Base-by-base conservation (phyloP, 495 filamentous ascomycete genomes). In the Apodospora peruviana region DNA sequence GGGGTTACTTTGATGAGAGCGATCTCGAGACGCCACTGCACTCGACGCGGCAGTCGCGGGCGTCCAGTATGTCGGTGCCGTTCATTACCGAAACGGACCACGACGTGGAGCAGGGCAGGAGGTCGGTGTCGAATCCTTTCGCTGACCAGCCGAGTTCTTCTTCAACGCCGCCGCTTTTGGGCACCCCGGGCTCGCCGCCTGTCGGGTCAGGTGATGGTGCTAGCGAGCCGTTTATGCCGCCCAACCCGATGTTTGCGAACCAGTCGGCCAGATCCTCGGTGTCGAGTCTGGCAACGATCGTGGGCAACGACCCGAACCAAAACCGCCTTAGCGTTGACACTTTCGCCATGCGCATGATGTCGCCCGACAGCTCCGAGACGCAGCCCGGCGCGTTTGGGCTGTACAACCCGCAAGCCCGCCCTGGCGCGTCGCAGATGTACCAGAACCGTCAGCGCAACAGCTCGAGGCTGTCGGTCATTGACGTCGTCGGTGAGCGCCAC, bases 321-420 rank as follows among this genome's bases (percentile, higher is more conserved):
- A 38, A 25, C 3, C 53, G 53, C 14, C 39, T 44, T n/a, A 59
- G 57, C 47, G 46, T 59, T 24, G 57, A 59, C 39, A 59, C 50
- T 3, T 57, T 59, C 18, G 57, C 57, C 38, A 59, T 59, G 57
- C 57, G 57, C 38, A 59, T 59, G 50, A 59, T 59, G 57, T 53
- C 57, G 16, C 45, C 57, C 16, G 57, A 59, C 36, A 24, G 47
- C 29, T 51, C 53, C 32, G 57, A 59, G 21, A 45, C 46, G 16
- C 49, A 43, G 7, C 57, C 53, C 2, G 45, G 43, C 14, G 42
- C 43, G 11, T 59, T 59, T 27, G 53, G 50, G 2, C 21, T 59
- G 10, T 17, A 34, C 35, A 58, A 51, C 19, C 45, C 49, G n/a
- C 52, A 57, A 27, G 50, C 53, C 1, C 45, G 57, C 10, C 56